Base-by-base conservation (phyloP, 2,329 filamentous ascomycete genomes). In the Phoma herbarum region DNA sequence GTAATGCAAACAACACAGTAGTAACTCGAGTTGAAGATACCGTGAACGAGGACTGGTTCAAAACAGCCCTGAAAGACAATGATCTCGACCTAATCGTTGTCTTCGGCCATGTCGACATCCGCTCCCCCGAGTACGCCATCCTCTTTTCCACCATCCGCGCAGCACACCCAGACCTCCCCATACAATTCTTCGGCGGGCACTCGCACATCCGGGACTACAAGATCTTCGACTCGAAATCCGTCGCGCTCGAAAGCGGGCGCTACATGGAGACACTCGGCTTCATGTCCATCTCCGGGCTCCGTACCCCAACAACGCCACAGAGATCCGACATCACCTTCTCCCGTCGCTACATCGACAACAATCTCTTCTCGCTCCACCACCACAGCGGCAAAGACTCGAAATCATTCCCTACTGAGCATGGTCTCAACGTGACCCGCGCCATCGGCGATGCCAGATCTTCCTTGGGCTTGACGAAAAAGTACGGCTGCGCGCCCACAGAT, bases 191-290 rank as follows among this genome's bases (percentile, higher is more conserved):
- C 61, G 94, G 92, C 9, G 94, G 94, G 0, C 94, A 98, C 72
- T 88, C 88, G 1, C 94, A 98, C 73, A 92, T 97, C 45, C 88
- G 94, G 9, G 93, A 97, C 73, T 91, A 92, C 66, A 86, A 86
- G 39, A 86, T 85, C 59, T 97, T 92, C 69, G 94, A 97, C 75
- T 84, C 85, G 37, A 88, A 87, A 52, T 87, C 93, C 0, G 88
- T 90, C 62, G 93, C 89, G 1, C 81, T 98, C 5, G 93, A 93
- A 39, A 95, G 91, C 67, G 94, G 94, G 4, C 86, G 94, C 0
- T 98, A 97, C 76, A 90, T 97, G 82, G 94, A 98, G 80, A 97
- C 94, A 0, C 89, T 98, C 48, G 94, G 94, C 2, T 98, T 95
- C 85, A 88, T 95, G 85, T 96, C 93, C 0, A 87, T 97, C 44